Evolutionary conservation across 177 flowering plant genomes (phyloP).

Genomic region (Vitis hybrid): DNA sequence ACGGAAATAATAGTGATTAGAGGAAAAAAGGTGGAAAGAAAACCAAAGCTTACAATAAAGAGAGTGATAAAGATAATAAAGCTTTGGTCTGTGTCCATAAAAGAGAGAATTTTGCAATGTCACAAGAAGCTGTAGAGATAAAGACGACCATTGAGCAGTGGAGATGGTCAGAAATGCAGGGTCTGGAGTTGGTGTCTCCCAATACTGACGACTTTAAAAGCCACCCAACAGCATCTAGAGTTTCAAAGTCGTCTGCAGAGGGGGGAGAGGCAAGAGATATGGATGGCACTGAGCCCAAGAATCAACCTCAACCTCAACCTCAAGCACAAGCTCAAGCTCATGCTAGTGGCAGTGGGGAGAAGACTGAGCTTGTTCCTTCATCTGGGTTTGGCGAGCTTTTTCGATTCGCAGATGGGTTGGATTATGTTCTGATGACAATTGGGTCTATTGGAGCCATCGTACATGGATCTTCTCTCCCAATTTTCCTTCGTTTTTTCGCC

Average conservation of each 20-base stretch:
- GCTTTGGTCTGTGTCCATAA: slow-evolving; percentile 8
- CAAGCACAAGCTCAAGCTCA: slow-evolving; percentile 10
- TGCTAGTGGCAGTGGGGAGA: slow-evolving; percentile 30
- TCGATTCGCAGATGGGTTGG: slow-evolving; percentile 87
- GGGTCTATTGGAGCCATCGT: slow-evolving; percentile 86
- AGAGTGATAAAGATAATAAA: slow-evolving; percentile 16
- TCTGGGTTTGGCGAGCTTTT: slow-evolving; percentile 70
- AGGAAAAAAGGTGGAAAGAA: neutral
- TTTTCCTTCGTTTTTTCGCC: slow-evolving; percentile 92
- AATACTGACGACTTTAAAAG: slow-evolving; percentile 4
- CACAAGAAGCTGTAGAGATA: slow-evolving; percentile 73
- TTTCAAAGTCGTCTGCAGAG: neutral
- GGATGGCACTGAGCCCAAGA: slow-evolving; percentile 36
- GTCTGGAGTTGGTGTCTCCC: slow-evolving; percentile 55
- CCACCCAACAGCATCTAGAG: neutral
- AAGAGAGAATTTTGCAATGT: slow-evolving; percentile 47
- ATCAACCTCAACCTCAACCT: neutral
- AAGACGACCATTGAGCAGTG: slow-evolving; percentile 73
- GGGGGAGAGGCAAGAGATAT: slow-evolving; percentile 21
- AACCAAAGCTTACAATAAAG: slow-evolving; percentile 16
- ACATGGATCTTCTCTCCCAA: slow-evolving; percentile 88
- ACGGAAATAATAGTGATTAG: neutral
- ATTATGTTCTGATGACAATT: slow-evolving; percentile 72
- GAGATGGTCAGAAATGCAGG: slow-evolving; percentile 96
- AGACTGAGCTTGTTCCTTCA: slow-evolving; percentile 37